These are phyloP conservation scores for Clohesyomyces aquaticus DNA, from an alignment of 495 filamentous ascomycete species.

Conservation along the genomic window DNA sequence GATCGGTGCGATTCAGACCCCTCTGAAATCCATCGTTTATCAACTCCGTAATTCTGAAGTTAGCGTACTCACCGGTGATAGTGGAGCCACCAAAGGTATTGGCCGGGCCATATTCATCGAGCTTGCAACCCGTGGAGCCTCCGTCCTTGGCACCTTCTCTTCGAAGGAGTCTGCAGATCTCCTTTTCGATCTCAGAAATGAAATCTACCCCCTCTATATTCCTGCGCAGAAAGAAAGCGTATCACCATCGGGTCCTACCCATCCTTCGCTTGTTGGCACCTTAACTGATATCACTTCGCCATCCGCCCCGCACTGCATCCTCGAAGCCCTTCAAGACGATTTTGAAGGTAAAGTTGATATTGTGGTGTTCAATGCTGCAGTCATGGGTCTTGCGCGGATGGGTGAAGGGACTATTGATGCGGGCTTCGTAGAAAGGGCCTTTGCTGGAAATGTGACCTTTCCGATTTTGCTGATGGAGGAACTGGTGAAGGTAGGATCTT, in stretches of 20 bases:
- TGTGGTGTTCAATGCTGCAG: slow-evolving; percentile 38
- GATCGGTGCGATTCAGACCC: no score
- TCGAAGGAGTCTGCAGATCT: slow-evolving; percentile 25
- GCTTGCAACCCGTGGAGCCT: slow-evolving; percentile 35
- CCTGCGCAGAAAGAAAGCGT: no score
- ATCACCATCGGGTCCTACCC: not conserved
- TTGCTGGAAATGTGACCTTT: slow-evolving; percentile 35
- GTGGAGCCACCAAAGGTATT: slow-evolving; percentile 41
- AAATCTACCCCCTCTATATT: no score
- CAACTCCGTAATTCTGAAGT: no score
- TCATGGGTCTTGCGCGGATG: slow-evolving; percentile 28
- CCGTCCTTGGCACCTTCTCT: slow-evolving; percentile 37
- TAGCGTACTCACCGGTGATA: slow-evolving; percentile 11
- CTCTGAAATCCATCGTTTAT: no score
- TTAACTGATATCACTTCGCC: slow-evolving; percentile 30
- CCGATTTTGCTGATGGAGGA: slow-evolving; percentile 37
- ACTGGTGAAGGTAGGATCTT: slow-evolving; percentile 19
- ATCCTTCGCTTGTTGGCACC: slow-evolving; percentile 29
- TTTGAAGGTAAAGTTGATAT: slow-evolving; percentile 38
- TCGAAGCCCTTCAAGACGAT: slow-evolving; percentile 21
- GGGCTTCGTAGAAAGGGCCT: slow-evolving; percentile 19
- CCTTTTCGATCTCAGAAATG: slow-evolving; percentile 29
- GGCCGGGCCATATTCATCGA: slow-evolving; percentile 39
- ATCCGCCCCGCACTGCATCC: not conserved
- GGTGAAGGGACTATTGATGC: slow-evolving; percentile 26